Evolutionary conservation across 495 filamentous ascomycete genomes (phyloP).

Genomic region (Lepraria neglecta): DNA sequence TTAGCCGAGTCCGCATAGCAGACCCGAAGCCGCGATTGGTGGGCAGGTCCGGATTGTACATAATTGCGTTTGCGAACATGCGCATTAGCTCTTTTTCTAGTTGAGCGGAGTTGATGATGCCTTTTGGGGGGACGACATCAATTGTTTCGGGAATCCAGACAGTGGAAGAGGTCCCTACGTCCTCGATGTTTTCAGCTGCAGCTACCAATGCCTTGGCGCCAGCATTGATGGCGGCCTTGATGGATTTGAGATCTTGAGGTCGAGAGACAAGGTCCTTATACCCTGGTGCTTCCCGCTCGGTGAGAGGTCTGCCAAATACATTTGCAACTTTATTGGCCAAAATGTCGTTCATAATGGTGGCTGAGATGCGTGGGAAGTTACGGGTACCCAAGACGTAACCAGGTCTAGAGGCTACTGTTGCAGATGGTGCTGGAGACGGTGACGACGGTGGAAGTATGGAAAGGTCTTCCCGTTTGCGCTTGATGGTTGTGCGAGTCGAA

Average conservation of each 20-base stretch:
- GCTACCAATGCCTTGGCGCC: constrained; percentile 68
- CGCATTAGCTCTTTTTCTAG: constrained; percentile 93
- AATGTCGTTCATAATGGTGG: constrained; percentile 79
- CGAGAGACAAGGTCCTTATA: constrained; percentile 81
- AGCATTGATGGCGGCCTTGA: constrained; percentile 67
- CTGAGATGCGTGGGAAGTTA: constrained; percentile 69
- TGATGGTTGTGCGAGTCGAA: constrained; percentile 32
- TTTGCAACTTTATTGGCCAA: constrained; percentile 78
- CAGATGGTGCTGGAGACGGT: constrained; percentile 8
- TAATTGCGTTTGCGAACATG: constrained; percentile 95
- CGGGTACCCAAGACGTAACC: constrained; percentile 62
- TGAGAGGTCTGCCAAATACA: constrained; percentile 77
- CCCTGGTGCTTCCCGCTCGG: constrained; percentile 76
- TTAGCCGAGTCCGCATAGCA: constrained; percentile 42
- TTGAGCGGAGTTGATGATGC: constrained; percentile 89
- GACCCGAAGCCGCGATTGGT: constrained; percentile 57
- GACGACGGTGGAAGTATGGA: constrained; percentile 29
- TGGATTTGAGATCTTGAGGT: constrained; percentile 83
- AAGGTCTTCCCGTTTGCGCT: constrained; percentile 29
- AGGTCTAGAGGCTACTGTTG: constrained; percentile 39
- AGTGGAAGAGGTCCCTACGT: constrained; percentile 43
- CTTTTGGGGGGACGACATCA: constrained; percentile 76
- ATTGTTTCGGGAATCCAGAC: constrained; percentile 43
- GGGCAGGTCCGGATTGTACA: constrained; percentile 80
- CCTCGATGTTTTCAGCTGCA: constrained; percentile 42